Conservation (phyloP, 129 eudicot species). For the Chrysanthemum seticuspe region DNA sequence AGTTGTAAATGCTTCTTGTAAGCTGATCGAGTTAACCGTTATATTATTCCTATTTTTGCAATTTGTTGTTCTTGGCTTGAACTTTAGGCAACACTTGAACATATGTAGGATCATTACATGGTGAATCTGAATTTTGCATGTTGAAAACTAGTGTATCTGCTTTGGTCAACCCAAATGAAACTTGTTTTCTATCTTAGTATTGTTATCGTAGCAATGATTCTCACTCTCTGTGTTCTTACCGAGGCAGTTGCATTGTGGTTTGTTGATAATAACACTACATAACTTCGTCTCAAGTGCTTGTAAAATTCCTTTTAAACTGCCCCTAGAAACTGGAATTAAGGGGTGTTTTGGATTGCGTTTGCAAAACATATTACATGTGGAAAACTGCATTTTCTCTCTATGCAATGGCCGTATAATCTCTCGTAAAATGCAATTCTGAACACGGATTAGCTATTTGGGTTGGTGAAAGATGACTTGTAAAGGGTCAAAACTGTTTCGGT, state of each 20-base stretch:
- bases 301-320: neutral
- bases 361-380: too few relatives aligned
- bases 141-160: neutral
- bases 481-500: too few relatives aligned
- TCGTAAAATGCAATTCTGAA: too few relatives aligned
- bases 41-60: neutral
- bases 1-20: neutral
- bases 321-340: too few relatives aligned
- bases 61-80: conserved; percentile 3
- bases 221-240: neutral
- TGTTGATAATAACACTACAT: neutral
- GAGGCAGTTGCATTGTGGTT: neutral
- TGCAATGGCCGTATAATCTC: too few relatives aligned
- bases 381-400: too few relatives aligned
- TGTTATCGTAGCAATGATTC: neutral
- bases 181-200: conserved; percentile 18
- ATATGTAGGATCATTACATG: neutral
- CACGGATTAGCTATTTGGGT: too few relatives aligned
- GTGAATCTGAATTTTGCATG: conserved; percentile 1
- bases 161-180: conserved; percentile 12
- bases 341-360: too few relatives aligned
- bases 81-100: conserved; percentile 1
- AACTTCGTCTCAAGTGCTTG: neutral
- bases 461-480: too few relatives aligned
- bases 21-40: conserved; percentile 10